Evolutionary conservation across 2,329 filamentous ascomycete genomes (phyloP), one percentile per base, ranked within the genome.

Genomic region (Neonectria magnoliae): DNA sequence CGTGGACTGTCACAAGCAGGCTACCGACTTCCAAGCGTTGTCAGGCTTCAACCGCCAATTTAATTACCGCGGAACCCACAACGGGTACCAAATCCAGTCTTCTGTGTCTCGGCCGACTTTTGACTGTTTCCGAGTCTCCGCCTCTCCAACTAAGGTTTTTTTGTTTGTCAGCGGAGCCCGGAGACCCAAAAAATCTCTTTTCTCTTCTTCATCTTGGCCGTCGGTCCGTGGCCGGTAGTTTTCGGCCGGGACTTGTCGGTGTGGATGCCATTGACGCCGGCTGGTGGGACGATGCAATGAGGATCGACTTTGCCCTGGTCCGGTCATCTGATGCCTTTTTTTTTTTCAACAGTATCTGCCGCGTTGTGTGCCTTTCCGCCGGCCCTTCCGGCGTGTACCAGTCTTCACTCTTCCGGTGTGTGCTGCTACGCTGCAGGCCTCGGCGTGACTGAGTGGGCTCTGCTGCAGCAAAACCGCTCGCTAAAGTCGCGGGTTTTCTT

Each of bases 201-300:
- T 54, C 55, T 20, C 59, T 25, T 22, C 45, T 41, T 53, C 41
- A 33, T 44, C 41, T 55, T 62, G 62, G 57, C 59, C 60, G 57
- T 64, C 64, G 68, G 66, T 55, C 66, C 64, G 64, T 63, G 59
- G 62, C 68, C 66, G 71, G 71, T 66, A 70, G 53, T 71, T 72
- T 64, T 68, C 67, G 68, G 71, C 71, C 68, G 68, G 65, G 60
- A 70, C 61, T 70, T 66, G 65, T 63, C 60, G 66, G 57, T 57
- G 63, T 62, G 56, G 50, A 38, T 44, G 44, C 50, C 62, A 53
- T 58, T 62, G 56, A 38, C 57, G 62, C 42, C 52, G 27, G 36
- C 50, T 27, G 45, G 64, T 72, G 60, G 54, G 60, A 66, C 66
- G 70, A 72, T 67, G 58, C 55, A 58, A 54, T 57, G 38, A 38